Evolutionary conservation across 495 filamentous ascomycete genomes (phyloP).

Genomic region (Bacidia rubella): DNA sequence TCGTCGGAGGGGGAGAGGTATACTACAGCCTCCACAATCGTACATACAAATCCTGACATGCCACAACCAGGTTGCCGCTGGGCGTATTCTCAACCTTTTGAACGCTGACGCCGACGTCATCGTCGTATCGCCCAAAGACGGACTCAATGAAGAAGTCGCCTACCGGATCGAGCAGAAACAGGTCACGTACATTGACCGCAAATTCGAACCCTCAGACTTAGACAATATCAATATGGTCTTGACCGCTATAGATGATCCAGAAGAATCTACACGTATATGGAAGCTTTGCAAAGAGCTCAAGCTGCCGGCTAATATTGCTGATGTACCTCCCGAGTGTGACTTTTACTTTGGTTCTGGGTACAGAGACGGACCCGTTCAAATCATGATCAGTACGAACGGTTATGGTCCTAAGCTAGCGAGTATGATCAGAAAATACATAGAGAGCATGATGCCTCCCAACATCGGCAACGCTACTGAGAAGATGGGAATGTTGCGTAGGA

Average conservation of each 20-base stretch:
- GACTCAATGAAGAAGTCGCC: constrained; percentile 78
- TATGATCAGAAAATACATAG: constrained; percentile 73
- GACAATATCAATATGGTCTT: constrained; percentile 75
- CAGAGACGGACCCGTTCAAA: constrained; percentile 85
- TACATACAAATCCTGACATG: constrained; percentile 3
- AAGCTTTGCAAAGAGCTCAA: constrained; percentile 73
- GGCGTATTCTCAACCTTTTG: constrained; percentile 80
- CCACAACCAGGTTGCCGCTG: constrained; percentile 69
- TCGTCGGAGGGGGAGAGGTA: constrained; percentile 91
- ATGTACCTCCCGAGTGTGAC: constrained; percentile 92
- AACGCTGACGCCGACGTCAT: constrained; percentile 89
- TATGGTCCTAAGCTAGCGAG: constrained; percentile 89
- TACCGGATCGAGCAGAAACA: constrained; percentile 60
- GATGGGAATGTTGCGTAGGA: constrained; percentile 66
- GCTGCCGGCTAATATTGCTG: constrained; percentile 89
- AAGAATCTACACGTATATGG: constrained; percentile 75
- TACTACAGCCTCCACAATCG: background rate
- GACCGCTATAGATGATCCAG: constrained; percentile 83
- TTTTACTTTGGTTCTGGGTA: constrained; percentile 97
- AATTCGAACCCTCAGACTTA: constrained; percentile 70
- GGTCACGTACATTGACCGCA: constrained; percentile 64
- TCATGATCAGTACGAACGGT: constrained; percentile 97
- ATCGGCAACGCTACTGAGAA: constrained; percentile 72
- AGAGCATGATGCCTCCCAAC: constrained; percentile 55
- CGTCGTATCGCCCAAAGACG: constrained; percentile 62